Base-by-base conservation (phyloP, 148 eudicot species). In the Beta vulgaris region DNA sequence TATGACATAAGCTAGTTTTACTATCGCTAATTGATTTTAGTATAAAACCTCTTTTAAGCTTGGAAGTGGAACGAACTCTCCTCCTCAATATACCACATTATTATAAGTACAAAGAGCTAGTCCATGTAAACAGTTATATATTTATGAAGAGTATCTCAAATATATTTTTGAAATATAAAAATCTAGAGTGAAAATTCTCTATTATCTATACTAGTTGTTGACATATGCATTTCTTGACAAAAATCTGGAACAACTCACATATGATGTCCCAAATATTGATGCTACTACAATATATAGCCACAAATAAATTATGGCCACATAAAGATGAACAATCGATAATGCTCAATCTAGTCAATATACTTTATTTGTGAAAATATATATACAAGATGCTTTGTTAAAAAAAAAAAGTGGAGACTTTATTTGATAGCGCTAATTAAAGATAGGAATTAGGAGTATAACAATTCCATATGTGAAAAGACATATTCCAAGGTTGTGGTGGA, bases 331-430 rank as follows among this genome's bases (percentile, higher is more conserved):
- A 40, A 39, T 10, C 18, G 40, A 66, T 66, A 66, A 66, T 66
- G 69, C 19, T 39, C 49, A 25, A 39, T 40, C 69, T 66, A 66
- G 69, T 66, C 69, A 66, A 66, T 66, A 40, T 49, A 48, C 60
- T 60, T 55, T 75, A 67, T 14, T 37, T 55, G 40, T 23, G 48
- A 23, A 66, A 54, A 46, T 23, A n/a, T n/a, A n/a, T n/a, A n/a
- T n/a, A 5, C 26, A 68, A 53, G 54, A 55, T 75, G 51, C 72
- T 54, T n/a, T n/a, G n/a, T n/a, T n/a, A n/a, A n/a, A n/a, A n/a
- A n/a, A 61, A 28, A 32, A 62, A 75, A 66, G 64, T 55, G 76
- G 78, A 65, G 29, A 37, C 78, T 75, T 67, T 67, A 36, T 11
- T 49, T 37, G 71, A 75, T 69, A 4, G 43, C 26, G 48, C 49